Conservation (phyloP, 768 basidiomycete species). For the Tulasnella sp. region DNA sequence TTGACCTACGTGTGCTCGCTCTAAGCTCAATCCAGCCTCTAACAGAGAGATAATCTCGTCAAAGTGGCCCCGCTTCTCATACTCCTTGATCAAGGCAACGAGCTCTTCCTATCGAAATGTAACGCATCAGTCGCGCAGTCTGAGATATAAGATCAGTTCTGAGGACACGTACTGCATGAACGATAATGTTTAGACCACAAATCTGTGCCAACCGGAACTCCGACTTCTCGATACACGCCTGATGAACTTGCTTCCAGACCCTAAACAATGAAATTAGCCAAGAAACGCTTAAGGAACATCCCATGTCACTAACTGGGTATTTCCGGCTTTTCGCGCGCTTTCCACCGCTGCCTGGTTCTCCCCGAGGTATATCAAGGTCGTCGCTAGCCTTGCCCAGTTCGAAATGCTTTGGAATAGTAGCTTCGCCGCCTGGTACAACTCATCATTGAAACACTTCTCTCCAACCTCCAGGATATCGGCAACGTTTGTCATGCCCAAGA, state of each 20-base stretch:
- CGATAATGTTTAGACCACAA: constrained; percentile 95
- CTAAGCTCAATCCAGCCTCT: constrained; percentile 91
- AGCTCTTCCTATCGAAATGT: constrained; percentile 54
- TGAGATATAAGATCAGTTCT: constrained; percentile 13
- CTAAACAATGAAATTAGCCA: constrained; percentile 29
- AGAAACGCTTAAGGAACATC: constrained; percentile 12
- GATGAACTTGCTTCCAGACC: constrained; percentile 99
- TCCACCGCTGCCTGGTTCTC: constrained; percentile 98
- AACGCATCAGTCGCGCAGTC: constrained; percentile 5
- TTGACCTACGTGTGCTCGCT: constrained; percentile 72
- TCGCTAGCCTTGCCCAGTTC: constrained; percentile 97
- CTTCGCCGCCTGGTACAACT: constrained; percentile 94
- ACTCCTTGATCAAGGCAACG: constrained; percentile 58
- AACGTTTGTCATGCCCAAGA: constrained; percentile 95
- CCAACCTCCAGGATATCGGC: constrained; percentile 94
- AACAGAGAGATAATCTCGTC: constrained; percentile 85
- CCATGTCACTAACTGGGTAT: constrained; percentile 67
- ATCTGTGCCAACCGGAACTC: constrained; percentile 98
- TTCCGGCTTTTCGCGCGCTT: constrained; percentile 97
- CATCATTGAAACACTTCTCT: constrained; percentile 98
- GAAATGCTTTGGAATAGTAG: constrained; percentile 93
- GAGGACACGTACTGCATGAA: constrained; percentile 52
- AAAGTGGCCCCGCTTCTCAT: constrained; percentile 87
- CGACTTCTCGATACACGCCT: constrained; percentile 92
- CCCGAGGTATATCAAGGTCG: constrained; percentile 94